Evolutionary conservation across 768 basidiomycete species (phyloP), one percentile per base, ranked within the genome.

Genomic region (Symmetrospora coprosmae): DNA sequence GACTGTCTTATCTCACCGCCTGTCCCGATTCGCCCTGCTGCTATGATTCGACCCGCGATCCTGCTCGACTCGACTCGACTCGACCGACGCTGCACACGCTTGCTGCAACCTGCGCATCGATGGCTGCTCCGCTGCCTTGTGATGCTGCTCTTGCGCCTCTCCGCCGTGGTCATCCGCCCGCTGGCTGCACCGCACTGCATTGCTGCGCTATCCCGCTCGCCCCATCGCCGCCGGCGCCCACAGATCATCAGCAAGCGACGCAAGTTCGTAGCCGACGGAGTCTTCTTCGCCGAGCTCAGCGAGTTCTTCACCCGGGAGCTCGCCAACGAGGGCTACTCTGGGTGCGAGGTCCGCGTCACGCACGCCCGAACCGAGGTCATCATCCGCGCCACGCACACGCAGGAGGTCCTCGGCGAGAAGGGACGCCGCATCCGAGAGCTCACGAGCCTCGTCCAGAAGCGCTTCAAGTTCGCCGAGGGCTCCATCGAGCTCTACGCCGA

Each of bases 351-450:
- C 74, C 89, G 94, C 72, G 91, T 96, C 64, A 96, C 94, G 67
- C 92, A 97, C 74, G 91, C 92, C 65, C 86, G 92, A 71, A 99
- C 94, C 69, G 94, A 99, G 87, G 96, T 99, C 74, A 97, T 99
- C 78, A 96, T 99, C 77, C 89, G 92, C 70, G 94, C 94, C 61
- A 97, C 92, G 69, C 94, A 97, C 80, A 97, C 94, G 65, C 74
- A 75, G 65, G 91, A 97, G 74, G 92, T 97, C 68, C 81, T 97
- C 65, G 92, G 91, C 69, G 94, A 97, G 78, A 99, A 99, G 78
- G 94, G 92, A 65, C 89, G 92, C 72, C 86, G 94, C 74, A 97
- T 99, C 72, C 86, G 94, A 73, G 92, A 99, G 78, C 82, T 99
- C 70, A 99, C 92, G 65, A 79, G 89, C 43, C 86, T 99, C 75